phyloP scores from a whole-genome alignment of 495 filamentous ascomycete species.

The Penicillium subrubescens region DNA sequence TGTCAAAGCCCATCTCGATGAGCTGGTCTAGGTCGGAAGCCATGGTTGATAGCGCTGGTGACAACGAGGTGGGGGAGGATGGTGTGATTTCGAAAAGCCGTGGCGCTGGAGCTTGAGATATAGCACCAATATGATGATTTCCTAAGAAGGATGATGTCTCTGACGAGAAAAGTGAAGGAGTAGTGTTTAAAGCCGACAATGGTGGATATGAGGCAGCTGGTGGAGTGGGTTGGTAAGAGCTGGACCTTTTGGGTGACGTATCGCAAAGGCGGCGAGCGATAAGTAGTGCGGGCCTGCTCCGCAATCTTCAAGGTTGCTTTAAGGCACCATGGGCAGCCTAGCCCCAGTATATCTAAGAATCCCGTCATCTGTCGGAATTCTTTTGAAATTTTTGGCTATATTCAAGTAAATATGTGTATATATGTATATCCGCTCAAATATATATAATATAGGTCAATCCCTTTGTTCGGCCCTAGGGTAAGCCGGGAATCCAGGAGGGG shows the following conservation, averaged over 20 bases:
- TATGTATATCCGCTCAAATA: too few species aligned
- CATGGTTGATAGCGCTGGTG: slow-evolving; percentile 48
- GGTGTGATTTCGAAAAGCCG: neutral
- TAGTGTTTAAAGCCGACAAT: neutral
- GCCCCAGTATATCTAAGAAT: neutral
- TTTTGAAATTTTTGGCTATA: too few species aligned
- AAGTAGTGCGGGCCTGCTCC: slow-evolving; percentile 18
- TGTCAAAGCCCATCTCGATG: slow-evolving; percentile 93
- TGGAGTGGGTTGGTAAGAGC: neutral
- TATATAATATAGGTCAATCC: too few species aligned
- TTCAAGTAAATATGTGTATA: too few species aligned
- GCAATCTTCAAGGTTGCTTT: neutral
- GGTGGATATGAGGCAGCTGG: slow-evolving; percentile 1
- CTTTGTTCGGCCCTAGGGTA: too few species aligned
- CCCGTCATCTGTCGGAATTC: too few species aligned
- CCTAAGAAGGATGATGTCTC: neutral
- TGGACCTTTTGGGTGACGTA: slow-evolving; percentile 34
- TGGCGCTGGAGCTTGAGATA: neutral
- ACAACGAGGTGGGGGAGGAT: neutral
- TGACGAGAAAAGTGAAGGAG: neutral
- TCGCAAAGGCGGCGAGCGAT: slow-evolving; percentile 36
- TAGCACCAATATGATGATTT: neutral
- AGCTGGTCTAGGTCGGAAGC: slow-evolving; percentile 76
- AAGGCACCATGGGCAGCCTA: neutral
- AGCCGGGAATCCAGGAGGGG: too few species aligned